A percentile compares a stretch with the other conserved stretches of the same genome.
Evolutionary conservation across 2,329 filamentous ascomycete species (phyloP).

Genomic region (Colletotrichum sp.): DNA sequence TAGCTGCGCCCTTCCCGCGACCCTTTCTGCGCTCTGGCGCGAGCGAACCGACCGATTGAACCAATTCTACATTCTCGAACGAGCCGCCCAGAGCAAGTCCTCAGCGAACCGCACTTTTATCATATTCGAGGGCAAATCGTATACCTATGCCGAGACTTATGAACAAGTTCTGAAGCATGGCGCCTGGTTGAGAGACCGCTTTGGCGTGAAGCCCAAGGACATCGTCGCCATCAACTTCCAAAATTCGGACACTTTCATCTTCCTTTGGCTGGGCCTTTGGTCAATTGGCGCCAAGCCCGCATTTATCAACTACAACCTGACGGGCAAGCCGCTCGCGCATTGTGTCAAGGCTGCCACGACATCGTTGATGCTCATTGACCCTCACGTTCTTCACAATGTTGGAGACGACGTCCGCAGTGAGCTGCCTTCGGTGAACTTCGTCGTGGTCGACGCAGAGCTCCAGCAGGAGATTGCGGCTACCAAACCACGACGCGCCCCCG

Average conservation of each 20-base stretch:
- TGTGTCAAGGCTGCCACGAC: conserved; percentile 74
- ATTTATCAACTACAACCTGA: conserved; percentile 88
- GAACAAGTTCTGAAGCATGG: conserved; percentile 74
- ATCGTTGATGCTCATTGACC: conserved; percentile 73
- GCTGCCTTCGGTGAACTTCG: conserved; percentile 58
- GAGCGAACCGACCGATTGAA: conserved; percentile 68
- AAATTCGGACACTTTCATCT: conserved; percentile 80
- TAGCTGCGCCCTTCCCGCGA: conserved; percentile 53
- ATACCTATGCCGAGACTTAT: conserved; percentile 80
- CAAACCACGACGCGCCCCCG: conserved; percentile 60
- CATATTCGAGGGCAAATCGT: conserved; percentile 70
- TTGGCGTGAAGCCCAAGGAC: conserved; percentile 71
- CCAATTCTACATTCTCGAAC: conserved; percentile 78
- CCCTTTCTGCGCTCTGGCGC: conserved; percentile 47
- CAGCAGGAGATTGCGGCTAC: conserved; percentile 59
- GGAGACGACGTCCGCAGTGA: conserved; percentile 60
- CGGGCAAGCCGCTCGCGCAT: conserved; percentile 73
- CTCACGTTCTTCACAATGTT: conserved; percentile 58
- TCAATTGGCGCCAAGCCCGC: conserved; percentile 82
- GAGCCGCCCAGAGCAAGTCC: conserved; percentile 57
- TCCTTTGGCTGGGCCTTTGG: conserved; percentile 81
- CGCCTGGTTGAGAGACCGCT: conserved; percentile 71
- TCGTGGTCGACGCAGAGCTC: conserved; percentile 64
- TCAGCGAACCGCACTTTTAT: conserved; percentile 64
- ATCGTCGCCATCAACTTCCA: conserved; percentile 83